A percentile compares a stretch with the other conserved stretches of the same genome.
Evolutionary conservation across 225 moss, liverwort and hornwort genomes (phyloP).

Genomic region (Bryum argenteum): DNA sequence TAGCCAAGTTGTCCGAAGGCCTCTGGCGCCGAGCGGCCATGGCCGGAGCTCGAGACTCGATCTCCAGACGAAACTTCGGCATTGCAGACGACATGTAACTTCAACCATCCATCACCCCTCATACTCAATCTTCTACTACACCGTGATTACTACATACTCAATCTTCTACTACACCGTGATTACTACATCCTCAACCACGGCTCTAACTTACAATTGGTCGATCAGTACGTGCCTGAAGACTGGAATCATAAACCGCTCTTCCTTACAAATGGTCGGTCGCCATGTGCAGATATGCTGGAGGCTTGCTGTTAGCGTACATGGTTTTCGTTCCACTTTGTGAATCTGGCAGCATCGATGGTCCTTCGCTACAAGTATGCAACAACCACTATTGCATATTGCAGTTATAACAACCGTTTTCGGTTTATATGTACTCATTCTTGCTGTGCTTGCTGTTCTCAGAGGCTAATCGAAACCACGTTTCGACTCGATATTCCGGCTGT

Average conservation of each 20-base stretch:
- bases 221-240: too few relatives aligned
- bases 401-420: background rate
- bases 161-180: too few relatives aligned
- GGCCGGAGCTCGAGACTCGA: constrained; percentile 73
- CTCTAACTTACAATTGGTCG: too few relatives aligned
- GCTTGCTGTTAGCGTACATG: constrained; percentile 87
- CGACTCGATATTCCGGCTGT: constrained; percentile 82
- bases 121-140: too few relatives aligned
- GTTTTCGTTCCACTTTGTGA: constrained; percentile 84
- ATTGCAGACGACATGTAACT: constrained; percentile 87
- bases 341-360: constrained; percentile 84
- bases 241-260: too few relatives aligned
- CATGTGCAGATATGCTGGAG: constrained; percentile 79
- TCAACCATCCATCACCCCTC: background rate
- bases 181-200: too few relatives aligned
- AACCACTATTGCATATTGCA: background rate
- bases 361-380: constrained; percentile 77
- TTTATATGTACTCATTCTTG: constrained; percentile 7
- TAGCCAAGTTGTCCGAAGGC: constrained; percentile 71
- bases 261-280: background rate
- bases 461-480: constrained; percentile 88
- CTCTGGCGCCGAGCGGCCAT: constrained; percentile 86
- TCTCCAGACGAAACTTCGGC: constrained; percentile 74
- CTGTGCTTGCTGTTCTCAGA: constrained; percentile 46
- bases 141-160: too few relatives aligned